Conservation (phyloP, 164 flowering plant species). For the Piper betle region DNA sequence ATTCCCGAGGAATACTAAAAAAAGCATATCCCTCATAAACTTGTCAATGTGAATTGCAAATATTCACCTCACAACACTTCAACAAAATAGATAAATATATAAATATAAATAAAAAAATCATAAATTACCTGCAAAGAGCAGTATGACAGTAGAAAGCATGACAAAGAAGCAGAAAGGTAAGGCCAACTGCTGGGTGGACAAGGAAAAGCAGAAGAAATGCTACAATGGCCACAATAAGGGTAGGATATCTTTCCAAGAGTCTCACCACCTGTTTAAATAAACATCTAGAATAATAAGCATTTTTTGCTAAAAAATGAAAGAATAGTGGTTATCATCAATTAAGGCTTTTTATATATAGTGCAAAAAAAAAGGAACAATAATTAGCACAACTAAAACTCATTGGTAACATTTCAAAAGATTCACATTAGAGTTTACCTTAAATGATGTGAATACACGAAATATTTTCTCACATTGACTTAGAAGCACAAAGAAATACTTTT, state of each 20-base stretch:
- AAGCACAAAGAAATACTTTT: slow-evolving; percentile 21
- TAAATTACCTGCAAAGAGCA: slow-evolving; percentile 66
- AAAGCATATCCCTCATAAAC: not conserved
- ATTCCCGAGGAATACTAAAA: too few species aligned
- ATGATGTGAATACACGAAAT: slow-evolving; percentile 30
- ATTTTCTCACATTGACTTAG: slow-evolving; percentile 26
- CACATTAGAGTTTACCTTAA: slow-evolving; percentile 35
- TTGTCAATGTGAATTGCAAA: not conserved
- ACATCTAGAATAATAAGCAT: not conserved
- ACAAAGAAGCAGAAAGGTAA: slow-evolving; percentile 45
- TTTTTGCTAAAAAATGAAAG: too few species aligned
- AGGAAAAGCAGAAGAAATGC: slow-evolving; percentile 49
- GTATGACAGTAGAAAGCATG: slow-evolving; percentile 67
- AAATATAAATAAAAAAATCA: not conserved
- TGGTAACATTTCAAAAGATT: not conserved
- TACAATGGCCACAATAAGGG: slow-evolving; percentile 31
- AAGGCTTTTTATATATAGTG: not conserved
- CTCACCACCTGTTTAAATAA: slow-evolving; percentile 45
- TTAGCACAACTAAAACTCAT: too few species aligned
- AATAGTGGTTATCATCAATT: not conserved
- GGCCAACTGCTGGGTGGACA: slow-evolving; percentile 89
- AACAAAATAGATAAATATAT: not conserved
- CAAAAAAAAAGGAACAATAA: not conserved
- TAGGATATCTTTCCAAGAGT: slow-evolving; percentile 39
- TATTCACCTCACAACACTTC: not conserved